phyloP scores from a whole-genome alignment of 192 early-diverging fungal species.

The Allomyces arbusculus region DNA sequence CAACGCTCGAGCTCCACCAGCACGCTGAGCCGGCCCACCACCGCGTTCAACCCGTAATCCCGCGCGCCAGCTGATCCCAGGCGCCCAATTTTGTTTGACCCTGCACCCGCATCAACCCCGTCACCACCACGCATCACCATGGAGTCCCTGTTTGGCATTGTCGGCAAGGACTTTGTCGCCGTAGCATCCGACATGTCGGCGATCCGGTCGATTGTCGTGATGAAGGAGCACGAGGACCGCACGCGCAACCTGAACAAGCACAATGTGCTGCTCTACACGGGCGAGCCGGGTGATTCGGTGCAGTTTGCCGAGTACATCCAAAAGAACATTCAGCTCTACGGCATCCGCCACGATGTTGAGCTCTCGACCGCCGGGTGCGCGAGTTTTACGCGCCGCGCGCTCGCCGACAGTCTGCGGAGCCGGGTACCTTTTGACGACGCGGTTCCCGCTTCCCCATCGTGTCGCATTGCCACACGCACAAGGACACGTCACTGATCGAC shows the following conservation, averaged over 20 bases:
- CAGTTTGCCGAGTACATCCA: constrained; percentile 94
- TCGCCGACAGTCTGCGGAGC: constrained; percentile 68
- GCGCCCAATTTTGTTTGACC: neutral
- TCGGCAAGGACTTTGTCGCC: constrained; percentile 81
- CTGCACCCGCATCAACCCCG: neutral
- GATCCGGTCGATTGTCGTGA: constrained; percentile 64
- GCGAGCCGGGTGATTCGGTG: constrained; percentile 78
- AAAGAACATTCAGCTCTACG: constrained; percentile 72
- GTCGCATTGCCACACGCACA: no score
- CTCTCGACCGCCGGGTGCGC: constrained; percentile 58
- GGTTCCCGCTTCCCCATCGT: no score
- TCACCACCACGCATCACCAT: constrained; percentile 16
- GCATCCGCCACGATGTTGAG: constrained; percentile 67
- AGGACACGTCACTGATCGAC: neutral
- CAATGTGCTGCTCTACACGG: constrained; percentile 63
- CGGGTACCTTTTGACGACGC: constrained; percentile 23
- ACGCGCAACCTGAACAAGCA: constrained; percentile 60
- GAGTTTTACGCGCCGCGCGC: constrained; percentile 60
- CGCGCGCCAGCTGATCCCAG: neutral
- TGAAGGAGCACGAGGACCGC: constrained; percentile 88
- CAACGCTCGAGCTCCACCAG: neutral
- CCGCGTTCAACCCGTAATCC: no score
- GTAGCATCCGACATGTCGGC: constrained; percentile 59
- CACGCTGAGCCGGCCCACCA: no score
- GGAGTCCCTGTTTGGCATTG: constrained; percentile 75